phyloP scores from a whole-genome alignment of 2,329 filamentous ascomycete species.

The Geosmithia flava region DNA sequence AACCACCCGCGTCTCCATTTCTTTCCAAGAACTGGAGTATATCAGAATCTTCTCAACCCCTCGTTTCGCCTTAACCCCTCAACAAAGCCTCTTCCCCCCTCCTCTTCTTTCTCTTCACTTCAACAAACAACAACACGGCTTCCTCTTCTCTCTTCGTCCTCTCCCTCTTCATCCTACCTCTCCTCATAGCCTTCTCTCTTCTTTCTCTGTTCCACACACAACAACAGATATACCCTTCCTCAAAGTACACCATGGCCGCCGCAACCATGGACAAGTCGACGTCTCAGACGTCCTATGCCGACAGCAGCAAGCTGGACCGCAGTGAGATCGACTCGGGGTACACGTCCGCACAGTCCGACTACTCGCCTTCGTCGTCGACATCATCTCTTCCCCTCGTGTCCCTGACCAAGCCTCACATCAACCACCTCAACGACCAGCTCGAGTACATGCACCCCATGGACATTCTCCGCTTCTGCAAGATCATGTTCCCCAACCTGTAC shows the following conservation, averaged over 20 bases:
- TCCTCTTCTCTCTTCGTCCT: too few species aligned
- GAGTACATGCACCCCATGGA: conserved; percentile 83
- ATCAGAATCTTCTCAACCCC: background rate
- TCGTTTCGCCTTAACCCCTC: background rate
- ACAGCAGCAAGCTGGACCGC: conserved; percentile 27
- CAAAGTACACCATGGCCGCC: conserved; percentile 20
- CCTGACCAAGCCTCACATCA: conserved; percentile 79
- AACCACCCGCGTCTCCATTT: background rate
- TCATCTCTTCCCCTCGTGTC: conserved; percentile 57
- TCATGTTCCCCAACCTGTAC: conserved; percentile 79
- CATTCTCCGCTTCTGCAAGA: conserved; percentile 83
- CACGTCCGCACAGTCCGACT: conserved; percentile 40
- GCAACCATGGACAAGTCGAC: conserved; percentile 20
- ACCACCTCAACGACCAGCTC: conserved; percentile 82
- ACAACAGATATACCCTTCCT: background rate
- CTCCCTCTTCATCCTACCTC: background rate
- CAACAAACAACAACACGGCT: too few species aligned
- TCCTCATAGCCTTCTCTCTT: background rate
- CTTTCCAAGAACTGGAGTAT: background rate
- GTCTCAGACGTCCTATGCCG: conserved; percentile 21
- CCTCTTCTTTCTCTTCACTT: too few species aligned
- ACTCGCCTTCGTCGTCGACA: conserved; percentile 19
- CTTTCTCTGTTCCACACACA: conserved; percentile 5
- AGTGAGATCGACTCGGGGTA: conserved; percentile 70
- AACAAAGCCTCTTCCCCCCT: background rate